phyloP scores from a whole-genome alignment of 2,329 filamentous ascomycete genomes.

The Paecilomyces sp. region DNA sequence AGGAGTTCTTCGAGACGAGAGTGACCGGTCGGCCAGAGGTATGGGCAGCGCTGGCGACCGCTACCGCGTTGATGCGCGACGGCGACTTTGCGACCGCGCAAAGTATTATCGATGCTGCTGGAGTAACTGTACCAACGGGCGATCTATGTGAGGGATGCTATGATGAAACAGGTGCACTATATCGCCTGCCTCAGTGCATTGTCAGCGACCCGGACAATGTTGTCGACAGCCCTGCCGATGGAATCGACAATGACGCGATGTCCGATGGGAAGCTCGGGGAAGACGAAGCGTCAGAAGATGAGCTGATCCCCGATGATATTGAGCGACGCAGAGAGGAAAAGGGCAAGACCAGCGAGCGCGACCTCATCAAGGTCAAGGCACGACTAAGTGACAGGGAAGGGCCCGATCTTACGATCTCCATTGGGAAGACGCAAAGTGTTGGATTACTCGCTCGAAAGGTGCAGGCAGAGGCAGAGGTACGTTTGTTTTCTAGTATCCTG shows the following conservation, averaged over 20 bases:
- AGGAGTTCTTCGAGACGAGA: constrained; percentile 84
- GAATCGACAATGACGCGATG: constrained; percentile 19
- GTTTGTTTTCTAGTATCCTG: constrained; percentile 19
- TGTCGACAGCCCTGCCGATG: constrained; percentile 16
- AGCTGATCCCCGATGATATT: constrained; percentile 27
- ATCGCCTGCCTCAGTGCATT: constrained; percentile 61
- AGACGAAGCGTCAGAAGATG: constrained; percentile 34
- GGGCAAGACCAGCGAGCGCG: constrained; percentile 51
- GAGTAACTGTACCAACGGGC: constrained; percentile 66
- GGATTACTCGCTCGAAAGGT: constrained; percentile 57
- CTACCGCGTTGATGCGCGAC: constrained; percentile 61
- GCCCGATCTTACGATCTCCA: constrained; percentile 54
- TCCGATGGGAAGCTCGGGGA: constrained; percentile 25
- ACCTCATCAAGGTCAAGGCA: constrained; percentile 52
- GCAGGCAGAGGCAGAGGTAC: constrained; percentile 56
- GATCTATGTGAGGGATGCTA: constrained; percentile 66
- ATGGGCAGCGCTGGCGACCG: constrained; percentile 68
- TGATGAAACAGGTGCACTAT: constrained; percentile 63
- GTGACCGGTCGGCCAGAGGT: constrained; percentile 71
- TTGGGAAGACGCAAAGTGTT: constrained; percentile 58
- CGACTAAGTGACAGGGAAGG: constrained; percentile 59
- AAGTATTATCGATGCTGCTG: constrained; percentile 69
- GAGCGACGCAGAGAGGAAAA: constrained; percentile 49
- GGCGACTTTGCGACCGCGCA: constrained; percentile 64
- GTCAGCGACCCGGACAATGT: constrained; percentile 61